Conservation (phyloP, 495 filamentous ascomycete genomes). For the Xylaria castorea region DNA sequence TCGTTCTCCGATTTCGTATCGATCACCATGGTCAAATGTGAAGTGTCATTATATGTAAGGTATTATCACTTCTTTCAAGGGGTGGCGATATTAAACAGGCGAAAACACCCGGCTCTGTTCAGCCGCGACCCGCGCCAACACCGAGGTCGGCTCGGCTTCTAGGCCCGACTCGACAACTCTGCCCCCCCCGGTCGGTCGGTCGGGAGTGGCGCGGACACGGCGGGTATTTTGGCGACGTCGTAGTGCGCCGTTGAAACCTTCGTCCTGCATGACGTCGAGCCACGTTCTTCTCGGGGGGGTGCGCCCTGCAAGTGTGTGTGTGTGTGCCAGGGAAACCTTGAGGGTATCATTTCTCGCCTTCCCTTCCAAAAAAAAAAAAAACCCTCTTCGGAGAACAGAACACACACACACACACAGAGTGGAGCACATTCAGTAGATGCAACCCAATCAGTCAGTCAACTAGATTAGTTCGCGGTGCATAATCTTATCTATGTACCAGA, state of each 20-base stretch:
- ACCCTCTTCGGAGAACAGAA: background rate
- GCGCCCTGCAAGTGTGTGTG: background rate
- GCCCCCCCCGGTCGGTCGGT: background rate
- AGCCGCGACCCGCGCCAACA: constrained; percentile 19
- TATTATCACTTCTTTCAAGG: background rate
- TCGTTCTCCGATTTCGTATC: background rate
- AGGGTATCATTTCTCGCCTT: background rate
- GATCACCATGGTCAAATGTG: background rate
- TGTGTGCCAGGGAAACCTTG: background rate
- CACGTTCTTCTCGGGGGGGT: constrained; percentile 16
- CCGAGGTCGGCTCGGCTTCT: constrained; percentile 23
- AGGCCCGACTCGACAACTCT: constrained; percentile 13
- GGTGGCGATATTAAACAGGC: background rate
- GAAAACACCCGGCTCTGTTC: constrained; percentile 17
- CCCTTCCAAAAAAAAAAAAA: too few species aligned
- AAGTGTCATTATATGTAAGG: background rate
- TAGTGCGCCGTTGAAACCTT: background rate
- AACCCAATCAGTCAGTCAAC: background rate
- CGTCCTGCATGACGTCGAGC: constrained; percentile 23
- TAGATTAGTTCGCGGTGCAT: background rate
- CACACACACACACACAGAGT: background rate
- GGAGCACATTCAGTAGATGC: too few species aligned
- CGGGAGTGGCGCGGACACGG: background rate
- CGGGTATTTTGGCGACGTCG: constrained; percentile 22
- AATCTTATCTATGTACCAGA: background rate